Conservation (phyloP, 2,329 filamentous ascomycete species). For the Anisogramma anomala region DNA sequence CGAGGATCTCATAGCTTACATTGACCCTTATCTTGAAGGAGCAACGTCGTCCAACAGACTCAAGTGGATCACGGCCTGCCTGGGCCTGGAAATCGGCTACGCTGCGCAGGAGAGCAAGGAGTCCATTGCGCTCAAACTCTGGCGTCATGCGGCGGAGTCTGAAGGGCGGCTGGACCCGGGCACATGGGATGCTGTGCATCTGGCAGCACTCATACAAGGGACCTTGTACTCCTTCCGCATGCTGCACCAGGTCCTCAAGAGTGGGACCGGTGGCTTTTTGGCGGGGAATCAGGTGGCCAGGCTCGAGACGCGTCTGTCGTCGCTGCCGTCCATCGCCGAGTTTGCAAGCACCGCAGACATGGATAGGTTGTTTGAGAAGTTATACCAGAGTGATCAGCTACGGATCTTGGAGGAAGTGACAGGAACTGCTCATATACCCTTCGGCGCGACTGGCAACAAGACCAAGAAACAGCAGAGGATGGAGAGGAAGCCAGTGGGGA, state of each 20-base stretch:
- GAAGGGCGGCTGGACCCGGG: conserved; percentile 22
- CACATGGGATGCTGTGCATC: conserved; percentile 50
- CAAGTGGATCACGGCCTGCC: conserved; percentile 26
- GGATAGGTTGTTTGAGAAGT: neutral
- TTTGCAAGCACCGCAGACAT: conserved; percentile 4
- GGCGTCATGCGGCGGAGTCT: conserved; percentile 18
- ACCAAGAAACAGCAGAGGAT: neutral
- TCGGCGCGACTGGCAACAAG: neutral
- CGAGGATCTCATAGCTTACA: conserved; percentile 15
- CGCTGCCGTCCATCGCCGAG: conserved; percentile 6
- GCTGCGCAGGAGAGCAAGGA: conserved; percentile 22
- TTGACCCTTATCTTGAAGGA: neutral
- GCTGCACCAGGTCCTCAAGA: conserved; percentile 34
- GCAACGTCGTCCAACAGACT: conserved; percentile 8
- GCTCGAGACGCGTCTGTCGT: conserved; percentile 3
- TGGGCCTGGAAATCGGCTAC: conserved; percentile 27
- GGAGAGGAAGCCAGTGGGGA: neutral
- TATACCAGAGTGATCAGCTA: neutral
- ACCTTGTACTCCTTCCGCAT: conserved; percentile 51
- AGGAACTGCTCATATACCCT: neutral
- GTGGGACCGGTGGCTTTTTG: neutral
- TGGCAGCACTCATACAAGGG: conserved; percentile 48
- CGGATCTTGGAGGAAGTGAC: neutral
- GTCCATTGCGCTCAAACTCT: conserved; percentile 22
- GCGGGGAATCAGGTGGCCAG: neutral